Base-by-base conservation (phyloP, 1,284 basidiomycete species). In the Phylloporus sp. region DNA sequence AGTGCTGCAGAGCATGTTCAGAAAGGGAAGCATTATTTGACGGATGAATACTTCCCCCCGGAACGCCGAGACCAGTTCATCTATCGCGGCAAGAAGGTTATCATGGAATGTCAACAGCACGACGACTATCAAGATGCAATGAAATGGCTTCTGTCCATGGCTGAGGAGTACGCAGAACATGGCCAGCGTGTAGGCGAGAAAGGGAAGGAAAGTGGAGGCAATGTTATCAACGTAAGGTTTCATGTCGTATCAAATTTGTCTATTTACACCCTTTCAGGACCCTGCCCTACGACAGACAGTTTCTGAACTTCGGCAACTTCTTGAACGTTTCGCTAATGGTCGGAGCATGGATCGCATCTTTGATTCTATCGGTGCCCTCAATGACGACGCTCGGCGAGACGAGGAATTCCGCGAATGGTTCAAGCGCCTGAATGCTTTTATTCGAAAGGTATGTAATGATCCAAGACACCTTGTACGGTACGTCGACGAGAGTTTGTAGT, bases 51-150 rank as follows among this genome's bases (percentile, higher is more conserved):
- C 67, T 88, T 91, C 79, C 89, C 89, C n/a, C 74, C 86, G 68
- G 88, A 89, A 76, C 79, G 88, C 56, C 82, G 86, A 39, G 84
- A 90, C 64, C 82, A 82, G 66, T 86, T 83, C 73, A 83, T 86
- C 69, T 85, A 82, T 73, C 82, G 86, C n/a, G 76, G 82, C 39
- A 87, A 86, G 78, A 87, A 84, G 74, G 78, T 77, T 47, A 86
- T 98, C 66, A 84, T 96, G 64, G 96, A 98, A 78, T 95, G 94
- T 78, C 96, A 98, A 81, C 89, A 91, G 74, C 94, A 97, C 79
- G 85, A 90, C 64, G 93, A 97, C 74, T 98, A 98, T 79, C 93
- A 96, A 71, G 89, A 87, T 61, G 88, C 91, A 42, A 86, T 96
- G 68, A 80, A 79, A 24, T 96, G 93, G 92, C 81, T 95, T 42